Conservation (phyloP, 2,329 filamentous ascomycete species). For the Anthostomella pinea region DNA sequence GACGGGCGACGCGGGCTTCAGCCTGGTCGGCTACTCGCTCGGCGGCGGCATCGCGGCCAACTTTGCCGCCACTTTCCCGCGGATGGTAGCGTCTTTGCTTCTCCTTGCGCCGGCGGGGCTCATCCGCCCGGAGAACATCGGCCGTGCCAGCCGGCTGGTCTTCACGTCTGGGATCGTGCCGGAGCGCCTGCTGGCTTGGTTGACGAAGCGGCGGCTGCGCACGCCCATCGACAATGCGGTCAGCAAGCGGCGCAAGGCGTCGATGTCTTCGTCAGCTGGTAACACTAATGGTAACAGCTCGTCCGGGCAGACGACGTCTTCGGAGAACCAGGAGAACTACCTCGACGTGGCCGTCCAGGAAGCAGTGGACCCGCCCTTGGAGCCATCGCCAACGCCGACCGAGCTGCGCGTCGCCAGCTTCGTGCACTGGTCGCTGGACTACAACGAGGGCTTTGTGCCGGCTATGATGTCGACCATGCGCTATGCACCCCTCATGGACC, state of each 20-base stretch:
- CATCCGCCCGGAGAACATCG: conserved; percentile 56
- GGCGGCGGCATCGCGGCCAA: conserved; percentile 75
- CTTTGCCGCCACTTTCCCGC: conserved; percentile 71
- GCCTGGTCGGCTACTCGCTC: conserved; percentile 75
- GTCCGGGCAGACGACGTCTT: conserved; percentile 8
- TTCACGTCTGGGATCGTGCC: conserved; percentile 56
- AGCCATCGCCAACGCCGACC: conserved; percentile 34
- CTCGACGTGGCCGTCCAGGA: conserved; percentile 44
- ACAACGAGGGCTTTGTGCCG: conserved; percentile 57
- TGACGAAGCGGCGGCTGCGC: conserved; percentile 48
- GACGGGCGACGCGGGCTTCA: conserved; percentile 58
- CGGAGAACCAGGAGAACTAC: conserved; percentile 32
- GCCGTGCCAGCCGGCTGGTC: conserved; percentile 45
- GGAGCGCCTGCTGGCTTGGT: conserved; percentile 45
- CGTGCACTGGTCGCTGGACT: conserved; percentile 56
- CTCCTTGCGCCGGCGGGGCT: conserved; percentile 79
- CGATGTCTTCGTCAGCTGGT: conserved; percentile 14
- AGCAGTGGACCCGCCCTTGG: conserved; percentile 28
- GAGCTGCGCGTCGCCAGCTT: conserved; percentile 48
- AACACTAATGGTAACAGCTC: too few species aligned
- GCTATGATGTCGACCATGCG: conserved; percentile 59
- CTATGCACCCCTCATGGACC: conserved; percentile 51
- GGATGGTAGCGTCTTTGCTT: conserved; percentile 66
- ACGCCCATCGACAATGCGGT: conserved; percentile 45
- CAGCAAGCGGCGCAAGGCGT: conserved; percentile 22